Conservation (phyloP, 108 stramenopile genomes). For the Poteriospumella lacustris region DNA sequence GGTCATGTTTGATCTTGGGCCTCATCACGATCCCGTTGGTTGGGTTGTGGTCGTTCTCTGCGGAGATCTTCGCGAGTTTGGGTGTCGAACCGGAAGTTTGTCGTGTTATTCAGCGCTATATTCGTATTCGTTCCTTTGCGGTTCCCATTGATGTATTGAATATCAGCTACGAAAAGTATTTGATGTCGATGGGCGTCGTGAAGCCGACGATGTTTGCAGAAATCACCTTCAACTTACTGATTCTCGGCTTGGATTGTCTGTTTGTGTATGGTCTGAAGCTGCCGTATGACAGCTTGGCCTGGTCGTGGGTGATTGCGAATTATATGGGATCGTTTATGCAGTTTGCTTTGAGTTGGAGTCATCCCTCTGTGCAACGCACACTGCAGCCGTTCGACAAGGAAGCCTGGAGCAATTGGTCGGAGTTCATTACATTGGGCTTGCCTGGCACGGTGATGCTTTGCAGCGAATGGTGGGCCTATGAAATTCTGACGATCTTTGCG, state of each 20-base stretch:
- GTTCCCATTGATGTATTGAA: constrained; percentile 18
- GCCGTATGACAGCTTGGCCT: constrained; percentile 25
- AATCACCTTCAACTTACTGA: constrained; percentile 16
- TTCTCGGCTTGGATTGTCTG: background rate
- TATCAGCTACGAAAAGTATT: constrained; percentile 21
- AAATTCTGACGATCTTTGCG: constrained; percentile 24
- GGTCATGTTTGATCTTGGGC: background rate
- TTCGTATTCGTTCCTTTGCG: constrained; percentile 10
- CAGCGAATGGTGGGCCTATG: constrained; percentile 29
- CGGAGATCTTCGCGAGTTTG: background rate
- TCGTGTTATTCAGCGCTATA: constrained; percentile 5
- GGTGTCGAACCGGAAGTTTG: constrained; percentile 14
- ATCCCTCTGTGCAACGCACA: constrained; percentile 19
- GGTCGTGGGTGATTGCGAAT: constrained; percentile 2
- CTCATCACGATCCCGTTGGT: background rate
- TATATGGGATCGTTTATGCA: background rate
- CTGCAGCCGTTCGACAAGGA: background rate
- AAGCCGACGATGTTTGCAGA: constrained; percentile 15
- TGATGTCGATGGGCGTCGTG: constrained; percentile 27
- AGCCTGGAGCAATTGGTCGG: background rate
- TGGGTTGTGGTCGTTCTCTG: constrained; percentile 2
- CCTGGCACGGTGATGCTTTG: constrained; percentile 24
- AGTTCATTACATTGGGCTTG: constrained; percentile 15
- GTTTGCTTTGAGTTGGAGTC: constrained; percentile 6
- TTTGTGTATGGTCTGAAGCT: constrained; percentile 19